Evolutionary conservation across 2,329 filamentous ascomycete species (phyloP).

Genomic region (Drechslera avenae): DNA sequence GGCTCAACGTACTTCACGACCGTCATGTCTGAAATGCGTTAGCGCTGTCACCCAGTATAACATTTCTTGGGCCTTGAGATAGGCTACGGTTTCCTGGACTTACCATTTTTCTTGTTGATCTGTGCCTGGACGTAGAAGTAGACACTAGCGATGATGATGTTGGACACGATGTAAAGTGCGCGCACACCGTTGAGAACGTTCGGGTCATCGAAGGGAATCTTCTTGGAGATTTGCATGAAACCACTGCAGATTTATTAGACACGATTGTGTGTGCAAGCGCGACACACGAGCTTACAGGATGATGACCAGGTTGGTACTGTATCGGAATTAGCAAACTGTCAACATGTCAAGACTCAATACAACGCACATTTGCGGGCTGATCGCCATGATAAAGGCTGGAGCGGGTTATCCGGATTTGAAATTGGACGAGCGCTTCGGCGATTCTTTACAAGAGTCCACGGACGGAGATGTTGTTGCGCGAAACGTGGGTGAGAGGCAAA

Average conservation of each 20-base stretch:
- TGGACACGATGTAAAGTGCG: constrained; percentile 68
- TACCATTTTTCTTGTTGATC: constrained; percentile 98
- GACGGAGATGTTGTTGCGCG: constrained; percentile 15
- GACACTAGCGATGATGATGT: constrained; percentile 81
- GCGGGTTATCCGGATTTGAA: background rate
- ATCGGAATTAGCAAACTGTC: constrained; percentile 31
- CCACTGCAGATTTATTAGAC: constrained; percentile 46
- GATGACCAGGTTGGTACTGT: constrained; percentile 47
- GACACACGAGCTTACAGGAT: constrained; percentile 36
- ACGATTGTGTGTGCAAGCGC: background rate
- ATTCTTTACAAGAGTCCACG: constrained; percentile 1
- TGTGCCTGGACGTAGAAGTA: constrained; percentile 83
- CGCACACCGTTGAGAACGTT: constrained; percentile 68
- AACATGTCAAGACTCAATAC: background rate
- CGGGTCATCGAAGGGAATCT: constrained; percentile 91
- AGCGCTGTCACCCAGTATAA: constrained; percentile 10
- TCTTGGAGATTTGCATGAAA: constrained; percentile 98
- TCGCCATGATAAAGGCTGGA: constrained; percentile 36
- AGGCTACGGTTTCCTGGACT: background rate
- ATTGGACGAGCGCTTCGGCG: background rate
- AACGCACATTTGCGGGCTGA: constrained; percentile 47
- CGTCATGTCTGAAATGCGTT: constrained; percentile 73
- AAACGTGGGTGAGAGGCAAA: constrained; percentile 18
- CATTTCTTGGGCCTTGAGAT: too few relatives aligned
- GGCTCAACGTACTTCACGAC: constrained; percentile 99